These are phyloP conservation scores for Aureobasidium sp. DNA, from an alignment of 2,329 filamentous ascomycete genomes.

Conservation along the genomic window DNA sequence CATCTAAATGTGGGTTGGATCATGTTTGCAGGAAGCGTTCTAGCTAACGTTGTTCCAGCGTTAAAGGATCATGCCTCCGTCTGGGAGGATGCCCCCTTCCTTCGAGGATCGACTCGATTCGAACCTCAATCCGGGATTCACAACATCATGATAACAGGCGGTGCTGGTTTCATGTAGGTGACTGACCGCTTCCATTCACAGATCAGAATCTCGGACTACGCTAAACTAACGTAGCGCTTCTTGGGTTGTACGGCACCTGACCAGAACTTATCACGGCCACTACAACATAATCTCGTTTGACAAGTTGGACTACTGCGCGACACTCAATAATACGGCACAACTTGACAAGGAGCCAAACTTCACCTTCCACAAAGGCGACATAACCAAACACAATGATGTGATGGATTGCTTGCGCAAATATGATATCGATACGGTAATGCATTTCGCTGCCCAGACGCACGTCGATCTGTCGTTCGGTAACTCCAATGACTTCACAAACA, in stretches of 20 bases:
- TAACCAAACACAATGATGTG: slow-evolving; percentile 64
- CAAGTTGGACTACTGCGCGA: slow-evolving; percentile 77
- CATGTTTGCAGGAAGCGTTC: background rate
- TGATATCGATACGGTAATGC: slow-evolving; percentile 71
- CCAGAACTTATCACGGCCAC: slow-evolving; percentile 61
- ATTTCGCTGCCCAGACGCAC: slow-evolving; percentile 81
- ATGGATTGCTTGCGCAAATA: slow-evolving; percentile 63
- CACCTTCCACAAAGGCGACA: slow-evolving; percentile 70
- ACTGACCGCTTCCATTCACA: background rate
- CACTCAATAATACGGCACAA: slow-evolving; percentile 68
- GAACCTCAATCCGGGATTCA: slow-evolving; percentile 61
- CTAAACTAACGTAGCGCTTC: slow-evolving; percentile 52
- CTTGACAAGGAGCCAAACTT: slow-evolving; percentile 66
- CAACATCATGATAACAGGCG: slow-evolving; percentile 79
- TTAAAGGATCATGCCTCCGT: background rate
- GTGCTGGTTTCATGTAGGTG: slow-evolving; percentile 76
- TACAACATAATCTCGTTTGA: slow-evolving; percentile 81
- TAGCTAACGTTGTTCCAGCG: slow-evolving; percentile 4
- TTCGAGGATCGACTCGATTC: slow-evolving; percentile 64
- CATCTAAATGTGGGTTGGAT: background rate
- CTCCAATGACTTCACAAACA: slow-evolving; percentile 73
- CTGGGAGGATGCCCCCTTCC: slow-evolving; percentile 65
- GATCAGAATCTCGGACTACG: background rate
- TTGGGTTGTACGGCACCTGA: slow-evolving; percentile 75
- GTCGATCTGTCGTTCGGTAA: slow-evolving; percentile 79